Conservation (phyloP, 345 rosid species). For the rapeseed (Brassica napus) region Da-Ae NC_063448.1:3069501-3070000, state of each 20-base stretch:
- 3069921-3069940: slow-evolving; percentile 76
- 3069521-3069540: slow-evolving; percentile 87
- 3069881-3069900: slow-evolving; percentile 21
- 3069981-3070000: slow-evolving; percentile 85
- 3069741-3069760: slow-evolving; percentile 34
- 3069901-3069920: slow-evolving; percentile 29
- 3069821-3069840: slow-evolving; percentile 86
- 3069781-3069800: not conserved
- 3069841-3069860: slow-evolving; percentile 36
- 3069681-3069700: slow-evolving; percentile 63
- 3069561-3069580: slow-evolving; percentile 75
- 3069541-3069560: slow-evolving; percentile 86
- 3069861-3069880: slow-evolving; percentile 46
- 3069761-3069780: slow-evolving; percentile 12
- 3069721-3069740: slow-evolving; percentile 47
- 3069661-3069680: slow-evolving; percentile 85
- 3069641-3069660: slow-evolving; percentile 27
- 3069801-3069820: slow-evolving; percentile 38
- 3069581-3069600: slow-evolving; percentile 96
- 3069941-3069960: slow-evolving; percentile 82
- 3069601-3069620: slow-evolving; percentile 87
- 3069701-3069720: slow-evolving; percentile 44
- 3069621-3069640: slow-evolving; percentile 79
- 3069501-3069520: slow-evolving; percentile 82
- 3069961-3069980: slow-evolving; percentile 85